Base-by-base conservation (phyloP, 441 rosid species). In the Isatis lusitanica region DNA sequence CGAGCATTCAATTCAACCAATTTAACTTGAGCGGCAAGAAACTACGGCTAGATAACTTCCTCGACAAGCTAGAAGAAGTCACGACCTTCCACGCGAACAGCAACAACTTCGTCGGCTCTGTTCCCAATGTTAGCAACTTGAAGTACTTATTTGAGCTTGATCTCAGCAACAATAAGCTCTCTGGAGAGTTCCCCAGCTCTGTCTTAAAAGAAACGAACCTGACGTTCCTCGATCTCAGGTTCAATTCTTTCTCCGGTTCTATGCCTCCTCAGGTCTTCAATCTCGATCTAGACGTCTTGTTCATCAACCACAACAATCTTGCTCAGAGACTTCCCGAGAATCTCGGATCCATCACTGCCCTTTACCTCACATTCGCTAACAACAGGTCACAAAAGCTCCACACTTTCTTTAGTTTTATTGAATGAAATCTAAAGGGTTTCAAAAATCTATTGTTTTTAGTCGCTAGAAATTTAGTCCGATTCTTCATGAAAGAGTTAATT, bases 1-100 rank as follows among this genome's bases (percentile, higher is more conserved):
- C 88, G 44, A 76, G 92, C 57, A 88, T 94, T 4, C 91, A 93
- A 0, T 74, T 93, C 36, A 93, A 93, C 78, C 80, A 87, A 67
- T 89, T 83, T 55, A 94, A 94, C 35, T 91, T 91, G 80, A 62
- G 66, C 0, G 75, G 79, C 88, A 80, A 28, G 82, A 88, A 48
- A 36, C 86, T 16, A 85, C 88, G 15, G 84, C 90, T 65, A 74
- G 80, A 7, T 82, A 87, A 21, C 88, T 94, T 90, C 63, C 89
- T 91, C 16, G 85, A 91, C 75, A 83, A 82, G 71, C 88, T 91
- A 60, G 89, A 90, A 0, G 93, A 85, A 69, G 75, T 90, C 21
- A 94, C 97, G 2, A 82, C 91, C 55, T 88, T 91, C 73, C 97
- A 94, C n/a, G 98, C 97, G 9, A 94, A 94, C 73, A 87, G 90